Evolutionary conservation across 768 basidiomycete species (phyloP).

Genomic region (Mycena galericulata): DNA sequence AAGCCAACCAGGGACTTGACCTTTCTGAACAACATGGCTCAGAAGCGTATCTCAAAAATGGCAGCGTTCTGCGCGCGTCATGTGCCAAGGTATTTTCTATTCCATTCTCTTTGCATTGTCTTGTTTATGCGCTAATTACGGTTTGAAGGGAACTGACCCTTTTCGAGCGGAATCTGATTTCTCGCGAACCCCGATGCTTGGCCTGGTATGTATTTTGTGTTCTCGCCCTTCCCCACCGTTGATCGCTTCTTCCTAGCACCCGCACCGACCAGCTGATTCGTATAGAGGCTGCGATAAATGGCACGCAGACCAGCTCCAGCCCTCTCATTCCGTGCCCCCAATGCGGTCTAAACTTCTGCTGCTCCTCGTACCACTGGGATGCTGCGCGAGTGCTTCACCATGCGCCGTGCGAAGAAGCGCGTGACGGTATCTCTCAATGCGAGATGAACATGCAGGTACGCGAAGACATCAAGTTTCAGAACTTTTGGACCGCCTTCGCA

Average conservation of each 20-base stretch:
- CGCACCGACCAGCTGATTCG: conserved; percentile 43
- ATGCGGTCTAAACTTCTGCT: conserved; percentile 43
- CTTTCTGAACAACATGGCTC: background rate
- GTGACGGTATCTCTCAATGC: conserved; percentile 40
- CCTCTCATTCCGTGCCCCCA: conserved; percentile 36
- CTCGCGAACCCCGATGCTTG: conserved; percentile 41
- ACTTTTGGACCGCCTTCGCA: background rate
- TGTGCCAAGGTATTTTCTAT: conserved; percentile 13
- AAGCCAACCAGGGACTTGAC: background rate
- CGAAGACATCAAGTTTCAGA: conserved; percentile 30
- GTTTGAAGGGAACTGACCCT: background rate
- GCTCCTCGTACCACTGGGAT: conserved; percentile 40
- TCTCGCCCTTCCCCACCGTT: too few species aligned
- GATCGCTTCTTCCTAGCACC: conserved; percentile 32
- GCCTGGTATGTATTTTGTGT: conserved; percentile 35
- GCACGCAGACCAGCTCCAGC: conserved; percentile 3
- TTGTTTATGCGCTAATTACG: background rate
- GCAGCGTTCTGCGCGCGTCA: background rate
- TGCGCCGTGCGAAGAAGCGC: conserved; percentile 37
- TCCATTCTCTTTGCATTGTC: background rate
- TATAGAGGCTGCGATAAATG: conserved; percentile 27
- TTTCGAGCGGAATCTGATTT: conserved; percentile 31
- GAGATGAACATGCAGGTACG: conserved; percentile 39
- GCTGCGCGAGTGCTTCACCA: conserved; percentile 35
- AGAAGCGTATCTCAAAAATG: background rate